Evolutionary conservation across 805 yeast genomes (phyloP).

Genomic region (Hanseniaspora lindneri): DNA sequence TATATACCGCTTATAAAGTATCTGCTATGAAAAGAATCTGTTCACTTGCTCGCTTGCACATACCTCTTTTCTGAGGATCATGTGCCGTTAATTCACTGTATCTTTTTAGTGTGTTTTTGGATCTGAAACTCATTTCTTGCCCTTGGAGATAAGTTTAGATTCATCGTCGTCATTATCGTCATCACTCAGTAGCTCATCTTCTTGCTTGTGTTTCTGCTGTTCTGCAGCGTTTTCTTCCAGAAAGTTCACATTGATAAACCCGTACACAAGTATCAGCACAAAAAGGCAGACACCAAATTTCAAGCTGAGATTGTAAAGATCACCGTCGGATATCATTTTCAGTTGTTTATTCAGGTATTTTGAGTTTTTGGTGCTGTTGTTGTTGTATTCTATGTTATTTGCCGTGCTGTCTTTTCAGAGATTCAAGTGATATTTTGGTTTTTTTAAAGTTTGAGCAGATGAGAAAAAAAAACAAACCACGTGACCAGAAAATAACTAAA

Average conservation of each 20-base stretch:
- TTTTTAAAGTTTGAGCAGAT: too few species aligned
- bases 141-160: too few species aligned
- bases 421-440: too few species aligned
- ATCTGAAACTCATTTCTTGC: too few species aligned
- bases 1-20: background rate
- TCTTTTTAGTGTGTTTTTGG: background rate
- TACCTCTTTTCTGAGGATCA: too few species aligned
- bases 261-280: background rate
- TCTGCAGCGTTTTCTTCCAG: background rate
- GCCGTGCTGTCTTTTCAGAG: too few species aligned
- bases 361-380: too few species aligned
- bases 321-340: slow-evolving; percentile 11
- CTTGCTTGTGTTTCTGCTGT: background rate
- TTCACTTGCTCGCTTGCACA: background rate
- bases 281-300: slow-evolving; percentile 7
- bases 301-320: slow-evolving; percentile 9
- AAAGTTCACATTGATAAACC: slow-evolving; percentile 7
- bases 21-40: background rate
- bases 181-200: background rate
- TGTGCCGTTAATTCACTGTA: background rate
- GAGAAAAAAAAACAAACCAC: too few species aligned
- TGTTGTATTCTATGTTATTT: too few species aligned
- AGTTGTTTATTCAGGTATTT: too few species aligned
- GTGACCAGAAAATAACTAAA: too few species aligned
- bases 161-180: background rate